Evolutionary conservation across 106 monocot species (phyloP), one percentile per base, ranked within the genome.

Genomic region (Phalaenopsis aphrodite): DNA sequence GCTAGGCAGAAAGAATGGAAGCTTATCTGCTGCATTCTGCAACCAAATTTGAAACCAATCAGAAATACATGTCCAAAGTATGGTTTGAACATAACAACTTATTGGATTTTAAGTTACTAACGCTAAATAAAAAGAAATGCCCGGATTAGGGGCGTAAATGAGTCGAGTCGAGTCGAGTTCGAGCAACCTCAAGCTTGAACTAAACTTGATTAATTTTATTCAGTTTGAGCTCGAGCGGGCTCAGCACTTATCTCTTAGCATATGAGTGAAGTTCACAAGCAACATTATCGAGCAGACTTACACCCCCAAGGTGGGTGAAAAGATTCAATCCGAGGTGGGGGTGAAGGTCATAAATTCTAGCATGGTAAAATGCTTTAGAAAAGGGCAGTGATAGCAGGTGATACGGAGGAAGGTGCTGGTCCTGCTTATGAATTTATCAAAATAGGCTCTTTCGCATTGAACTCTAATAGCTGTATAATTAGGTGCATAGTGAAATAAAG

Each of bases 1-100:
- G 78, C 87, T 89, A 6, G 85, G 91, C 67, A 91, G 24, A 82
- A 91, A 87, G 84, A 87, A 85, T 1, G 91, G 91, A 1, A 84
- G 88, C 79, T 87, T 89, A 83, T 91, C 91, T 2, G 87, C 87
- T 1, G 91, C 87, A 75, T 84, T 89, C 91, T 91, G 81, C 79
- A 84, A 48, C 8, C 7, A 55, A 45, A 17, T 11, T 2, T 52
- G 14, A 52, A 15, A 52, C 12, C 10, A 52, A 16, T 52, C 12
- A 52, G 52, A 52, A 52, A 12, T 14, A 52, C 52, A 52, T 52
- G 12, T 3, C 2, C 14, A 52, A 10, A 10, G 52, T 12, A 12
- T 12, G 14, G 52, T 52, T 52, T 52, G 52, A 48, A 52, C 52
- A 52, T 52, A 12, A 14, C 10, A 6, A 48, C 8, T 48, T 48